Base-by-base conservation (phyloP, 1,139 yeast genomes). In the Saccharomyces hybrid region DNA sequence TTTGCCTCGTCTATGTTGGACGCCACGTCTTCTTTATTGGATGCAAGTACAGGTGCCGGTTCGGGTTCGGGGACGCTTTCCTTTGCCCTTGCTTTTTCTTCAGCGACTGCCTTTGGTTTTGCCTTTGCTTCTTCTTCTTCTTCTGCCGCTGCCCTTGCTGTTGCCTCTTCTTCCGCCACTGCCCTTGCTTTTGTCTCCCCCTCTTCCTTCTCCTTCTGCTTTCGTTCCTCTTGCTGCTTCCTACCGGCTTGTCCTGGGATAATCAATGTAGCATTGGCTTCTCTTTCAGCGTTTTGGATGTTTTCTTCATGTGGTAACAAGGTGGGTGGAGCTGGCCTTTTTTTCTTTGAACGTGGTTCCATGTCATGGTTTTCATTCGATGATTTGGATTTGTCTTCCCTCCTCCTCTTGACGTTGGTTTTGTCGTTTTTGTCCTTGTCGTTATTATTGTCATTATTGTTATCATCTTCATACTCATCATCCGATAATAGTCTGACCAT, bases 261-360 rank as follows among this genome's bases (percentile, higher is more conserved):
- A 8, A 67, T 63, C 13, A 67, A 60, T 6, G 62, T 60, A 7
- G 69, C 68, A 50, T 59, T 61, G 25, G 66, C 66, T 53, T 67
- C 69, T 48, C 64, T 58, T 52, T 64, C 66, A 5, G 63, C 66
- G 38, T 62, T 61, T 46, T 59, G 63, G 34, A 63, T 60, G 48
- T 59, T 65, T 49, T 61, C 67, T 51, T 65, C 70, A 51, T 67
- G 65, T 6, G 67, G 65, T 50, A 61, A 53, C 46, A 64, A 52
- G 41, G 68, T 66, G n/a, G 70, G 70, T 11, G 70, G 69, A 2
- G 70, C 70, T 9, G 65, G 62, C 38, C 57, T 63, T 52, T 59
- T 60, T 53, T 58, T 61, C 57, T 59, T 60, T 26, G 57, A 56
- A 38, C 59, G 60, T 30, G 28, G 52, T 3, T 53, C 61, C 42